Evolutionary conservation across 805 yeast species (phyloP), one percentile per base, ranked within the genome.

Genomic region (Candida suzukii): DNA sequence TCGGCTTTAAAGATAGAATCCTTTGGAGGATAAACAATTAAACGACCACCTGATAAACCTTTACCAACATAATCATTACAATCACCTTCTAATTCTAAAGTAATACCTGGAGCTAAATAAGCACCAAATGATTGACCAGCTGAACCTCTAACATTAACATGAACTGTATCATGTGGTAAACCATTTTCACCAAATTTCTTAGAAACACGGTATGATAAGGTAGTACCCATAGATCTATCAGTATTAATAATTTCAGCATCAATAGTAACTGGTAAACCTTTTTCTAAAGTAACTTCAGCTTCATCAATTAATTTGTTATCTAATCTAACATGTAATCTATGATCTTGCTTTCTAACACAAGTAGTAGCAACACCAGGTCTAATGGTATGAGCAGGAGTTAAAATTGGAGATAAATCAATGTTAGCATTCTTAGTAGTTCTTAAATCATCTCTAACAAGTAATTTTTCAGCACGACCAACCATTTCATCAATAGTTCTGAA

Each of bases 51-150:
- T 46, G 95, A 85, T 44, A 91, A 72, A 53, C 98, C 97, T 68
- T 91, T 91, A 51, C 98, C 99, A 49, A 93, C 96, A 64, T 93
- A 91, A 70, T 91, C 99, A 61, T 91, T 91, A 52, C 96, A 87
- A 66, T 91, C 99, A 71, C 99, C 99, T 68, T 88, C 95, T 50
- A 91, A 73, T 63, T 87, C 95, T 57, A 91, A 78, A 11, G 98
- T 93, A 48, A 91, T 81, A 71, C 99, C 99, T 6, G 95, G 82
- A 38, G 98, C 95, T 54, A 93, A 74, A 73, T 87, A 91, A 2
- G 98, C 99, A 70, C 99, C 99, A 59, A 93, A 91, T 3, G 97
- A 88, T 70, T 91, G 99, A 57, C 99, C 99, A 24, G 99, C 99
- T 43, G 90, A 83, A 49, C 99, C 99, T 57, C 72, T 74, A 43